A percentile compares a stretch with the other conserved stretches of the same genome.
These are phyloP conservation scores for Termitomyces eurrhizus DNA, from an alignment of 768 basidiomycete species.

Conservation along the genomic window DNA sequence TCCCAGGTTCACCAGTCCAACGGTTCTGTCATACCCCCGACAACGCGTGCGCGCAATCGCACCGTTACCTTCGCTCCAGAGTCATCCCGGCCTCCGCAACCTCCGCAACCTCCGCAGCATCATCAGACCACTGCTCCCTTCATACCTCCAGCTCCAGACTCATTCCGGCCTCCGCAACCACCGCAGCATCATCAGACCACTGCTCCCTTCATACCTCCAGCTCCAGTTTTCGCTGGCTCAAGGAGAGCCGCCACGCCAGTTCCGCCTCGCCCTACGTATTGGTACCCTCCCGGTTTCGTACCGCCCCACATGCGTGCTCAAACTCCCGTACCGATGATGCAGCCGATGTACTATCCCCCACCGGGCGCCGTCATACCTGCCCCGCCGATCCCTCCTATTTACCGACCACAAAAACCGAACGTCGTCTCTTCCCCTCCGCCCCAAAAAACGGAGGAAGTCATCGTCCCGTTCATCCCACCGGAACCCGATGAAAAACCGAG, in stretches of 20 bases:
- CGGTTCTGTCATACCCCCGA: neutral
- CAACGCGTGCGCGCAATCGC: neutral
- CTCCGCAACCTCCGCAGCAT: neutral
- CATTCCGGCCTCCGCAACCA: neutral
- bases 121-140: neutral
- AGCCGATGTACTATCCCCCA: neutral
- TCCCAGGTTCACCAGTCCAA: too few species aligned
- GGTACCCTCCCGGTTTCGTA: constrained; percentile 4
- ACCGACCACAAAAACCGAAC: neutral
- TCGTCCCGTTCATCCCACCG: constrained; percentile 6
- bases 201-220: neutral
- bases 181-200: neutral
- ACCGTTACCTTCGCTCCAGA: neutral
- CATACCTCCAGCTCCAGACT: neutral
- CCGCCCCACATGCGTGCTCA: neutral
- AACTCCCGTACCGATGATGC: neutral
- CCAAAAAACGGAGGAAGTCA: neutral
- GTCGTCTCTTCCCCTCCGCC: neutral
- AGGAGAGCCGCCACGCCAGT: neutral
- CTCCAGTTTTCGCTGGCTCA: neutral
- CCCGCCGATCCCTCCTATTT: constrained; percentile 1
- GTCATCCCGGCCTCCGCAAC: neutral
- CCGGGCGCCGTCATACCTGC: neutral
- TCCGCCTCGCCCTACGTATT: neutral
- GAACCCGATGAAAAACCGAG: neutral